These are phyloP conservation scores for Catharanthus roseus DNA, from an alignment of 257 asterid species.

Conservation along the genomic window DNA sequence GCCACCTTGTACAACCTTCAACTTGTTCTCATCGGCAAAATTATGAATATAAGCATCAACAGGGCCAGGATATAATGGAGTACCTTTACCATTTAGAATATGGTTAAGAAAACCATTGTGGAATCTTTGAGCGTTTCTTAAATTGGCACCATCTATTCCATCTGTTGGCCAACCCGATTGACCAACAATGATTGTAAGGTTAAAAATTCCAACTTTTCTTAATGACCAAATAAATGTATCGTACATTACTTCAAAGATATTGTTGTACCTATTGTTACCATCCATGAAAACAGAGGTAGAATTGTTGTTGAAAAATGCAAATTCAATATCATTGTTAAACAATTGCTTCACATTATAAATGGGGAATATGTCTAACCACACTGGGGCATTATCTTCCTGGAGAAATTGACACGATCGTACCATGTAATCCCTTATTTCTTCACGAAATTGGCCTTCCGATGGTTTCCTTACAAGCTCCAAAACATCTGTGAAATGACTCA, in stretches of 20 bases:
- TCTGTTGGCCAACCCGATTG: constrained; percentile 89
- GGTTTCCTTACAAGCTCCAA: constrained; percentile 20
- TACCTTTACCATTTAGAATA: constrained; percentile 45
- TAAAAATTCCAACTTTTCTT: constrained; percentile 27
- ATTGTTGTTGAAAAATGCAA: constrained; percentile 62
- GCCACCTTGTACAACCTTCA: constrained; percentile 15
- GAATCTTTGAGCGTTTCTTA: constrained; percentile 38
- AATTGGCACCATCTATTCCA: constrained; percentile 37
- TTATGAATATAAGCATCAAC: constrained; percentile 55
- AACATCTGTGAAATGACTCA: background rate
- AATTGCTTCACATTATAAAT: constrained; percentile 40
- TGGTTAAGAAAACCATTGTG: constrained; percentile 50
- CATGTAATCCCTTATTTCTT: constrained; percentile 44
- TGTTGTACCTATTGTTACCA: constrained; percentile 33
- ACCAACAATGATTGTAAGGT: constrained; percentile 42
- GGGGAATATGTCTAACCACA: constrained; percentile 64
- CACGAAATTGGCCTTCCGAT: constrained; percentile 48
- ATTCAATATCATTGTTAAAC: constrained; percentile 41
- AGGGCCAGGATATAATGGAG: constrained; percentile 41
- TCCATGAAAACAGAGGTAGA: constrained; percentile 38
- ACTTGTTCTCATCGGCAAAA: constrained; percentile 52
- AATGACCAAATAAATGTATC: constrained; percentile 51
- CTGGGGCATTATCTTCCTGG: constrained; percentile 42
- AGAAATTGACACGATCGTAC: constrained; percentile 27
- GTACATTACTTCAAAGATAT: constrained; percentile 58